These are phyloP conservation scores for Amanita rubescens DNA, from an alignment of 768 basidiomycete genomes.

Conservation along the genomic window DNA sequence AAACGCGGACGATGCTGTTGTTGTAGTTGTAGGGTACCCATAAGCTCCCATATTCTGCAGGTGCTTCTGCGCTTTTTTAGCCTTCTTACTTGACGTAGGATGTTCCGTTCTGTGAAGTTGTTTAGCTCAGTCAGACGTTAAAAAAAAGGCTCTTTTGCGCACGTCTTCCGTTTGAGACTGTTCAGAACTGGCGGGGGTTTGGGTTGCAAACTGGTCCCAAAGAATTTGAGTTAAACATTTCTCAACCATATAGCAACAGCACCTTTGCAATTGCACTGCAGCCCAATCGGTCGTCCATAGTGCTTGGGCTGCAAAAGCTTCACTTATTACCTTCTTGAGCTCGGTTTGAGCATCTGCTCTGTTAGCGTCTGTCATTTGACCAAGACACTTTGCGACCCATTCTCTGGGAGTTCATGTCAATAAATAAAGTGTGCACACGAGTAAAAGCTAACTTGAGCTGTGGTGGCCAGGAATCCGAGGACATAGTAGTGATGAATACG, in stretches of 20 bases:
- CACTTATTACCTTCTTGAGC: slow-evolving; percentile 94
- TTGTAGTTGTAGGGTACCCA: not conserved
- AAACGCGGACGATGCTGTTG: slow-evolving; percentile 27
- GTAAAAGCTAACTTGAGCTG: slow-evolving; percentile 54
- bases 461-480: slow-evolving; percentile 75
- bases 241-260: not conserved
- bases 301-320: slow-evolving; percentile 77
- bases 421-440: not conserved
- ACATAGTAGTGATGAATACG: slow-evolving; percentile 35
- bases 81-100: slow-evolving; percentile 38
- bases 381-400: slow-evolving; percentile 92
- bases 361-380: slow-evolving; percentile 86
- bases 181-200: slow-evolving; percentile 48
- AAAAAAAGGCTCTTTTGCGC: slow-evolving; percentile 13
- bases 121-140: not conserved
- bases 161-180: slow-evolving; percentile 69
- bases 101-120: slow-evolving; percentile 28
- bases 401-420: slow-evolving; percentile 45
- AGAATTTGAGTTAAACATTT: slow-evolving; percentile 14
- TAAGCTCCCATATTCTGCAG: slow-evolving; percentile 12
- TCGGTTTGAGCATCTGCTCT: slow-evolving; percentile 86
- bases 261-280: slow-evolving; percentile 84
- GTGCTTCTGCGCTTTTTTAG: slow-evolving; percentile 55
- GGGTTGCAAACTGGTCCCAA: slow-evolving; percentile 42
- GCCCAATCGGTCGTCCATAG: slow-evolving; percentile 95